Evolutionary conservation across 257 asterid species (phyloP), one percentile per base, ranked within the genome.

Genomic region (Nicotiana paniculata): DNA sequence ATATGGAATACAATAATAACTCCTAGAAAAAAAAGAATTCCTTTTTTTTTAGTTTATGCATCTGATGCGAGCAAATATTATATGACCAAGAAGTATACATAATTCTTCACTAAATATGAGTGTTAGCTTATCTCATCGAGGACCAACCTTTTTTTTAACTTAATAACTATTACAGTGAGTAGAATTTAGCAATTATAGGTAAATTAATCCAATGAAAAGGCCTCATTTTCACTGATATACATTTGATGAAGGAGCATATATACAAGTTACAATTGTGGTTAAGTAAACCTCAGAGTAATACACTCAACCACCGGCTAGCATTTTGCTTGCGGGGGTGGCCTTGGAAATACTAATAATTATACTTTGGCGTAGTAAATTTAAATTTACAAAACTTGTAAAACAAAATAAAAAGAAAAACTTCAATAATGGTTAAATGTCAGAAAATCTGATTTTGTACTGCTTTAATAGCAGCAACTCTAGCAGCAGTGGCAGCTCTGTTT

Each of bases 401-500:
- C 10, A 4, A 10, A 4, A 4, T 0, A 3, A 9, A 17, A 16
- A 66, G 35, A 3, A 16, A 9, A 12, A 26, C 30, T 39, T 70
- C 12, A 72, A 46, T 46, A 46, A 58, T 46, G 6, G 89, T 86
- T 81, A 85, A 21, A 89, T 79, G 70, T 87, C 58, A 79, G 90
- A 89, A 81, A 89, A 88, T 89, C 86, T 87, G 81, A 65, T 87
- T 89, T 84, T 91, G 90, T 63, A 83, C 93, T 17, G 93, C 93
- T 83, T 84, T 90, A 48, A 89, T 89, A 72, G 93, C 92, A 69
- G 93, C 93, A 69, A 91, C 93, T 86, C 95, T 87, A 9, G 92
- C 91, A 2, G 95, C 92, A 5, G 88, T 90, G 83, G 95, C 95
- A 11, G 93, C 95, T 83, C 86, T 79, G 79, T 91, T 90, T 78